Conservation (phyloP, 2,329 filamentous ascomycete genomes). For the Sporothrix globosa region DNA sequence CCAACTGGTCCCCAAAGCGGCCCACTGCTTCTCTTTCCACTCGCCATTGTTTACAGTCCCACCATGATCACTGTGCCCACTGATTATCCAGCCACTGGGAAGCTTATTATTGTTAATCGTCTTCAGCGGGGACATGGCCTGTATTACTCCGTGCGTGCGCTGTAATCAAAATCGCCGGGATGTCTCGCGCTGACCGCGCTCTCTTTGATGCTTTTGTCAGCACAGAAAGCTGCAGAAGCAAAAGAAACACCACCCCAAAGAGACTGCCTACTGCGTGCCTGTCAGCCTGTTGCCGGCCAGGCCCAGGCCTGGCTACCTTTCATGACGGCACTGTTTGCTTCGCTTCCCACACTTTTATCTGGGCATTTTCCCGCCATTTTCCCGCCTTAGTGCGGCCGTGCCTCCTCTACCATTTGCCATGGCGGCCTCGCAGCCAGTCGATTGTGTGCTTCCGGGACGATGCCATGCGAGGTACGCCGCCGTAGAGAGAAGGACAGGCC, state of each 20-base stretch:
- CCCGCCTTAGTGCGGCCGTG: conserved; percentile 12
- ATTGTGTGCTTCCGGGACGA: conserved; percentile 24
- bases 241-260: not conserved
- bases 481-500: not conserved
- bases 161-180: too few species aligned
- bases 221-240: conserved; percentile 15
- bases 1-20: not conserved
- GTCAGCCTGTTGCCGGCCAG: not conserved
- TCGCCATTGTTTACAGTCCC: not conserved
- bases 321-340: too few species aligned
- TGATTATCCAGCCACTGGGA: conserved; percentile 13
- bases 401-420: conserved; percentile 3
- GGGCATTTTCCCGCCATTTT: conserved; percentile 3
- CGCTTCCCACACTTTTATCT: too few species aligned
- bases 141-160: not conserved
- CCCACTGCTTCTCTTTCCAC: not conserved
- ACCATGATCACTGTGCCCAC: not conserved
- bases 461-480: not conserved
- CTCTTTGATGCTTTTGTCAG: conserved; percentile 17
- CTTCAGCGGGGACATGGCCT: conserved; percentile 6
- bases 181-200: not conserved
- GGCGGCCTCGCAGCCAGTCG: conserved; percentile 22
- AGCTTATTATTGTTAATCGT: not conserved
- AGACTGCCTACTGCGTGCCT: not conserved
- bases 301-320: not conserved